phyloP scores from a whole-genome alignment of 1,284 basidiomycete genomes.

The Boletus semigastroideus region DNA sequence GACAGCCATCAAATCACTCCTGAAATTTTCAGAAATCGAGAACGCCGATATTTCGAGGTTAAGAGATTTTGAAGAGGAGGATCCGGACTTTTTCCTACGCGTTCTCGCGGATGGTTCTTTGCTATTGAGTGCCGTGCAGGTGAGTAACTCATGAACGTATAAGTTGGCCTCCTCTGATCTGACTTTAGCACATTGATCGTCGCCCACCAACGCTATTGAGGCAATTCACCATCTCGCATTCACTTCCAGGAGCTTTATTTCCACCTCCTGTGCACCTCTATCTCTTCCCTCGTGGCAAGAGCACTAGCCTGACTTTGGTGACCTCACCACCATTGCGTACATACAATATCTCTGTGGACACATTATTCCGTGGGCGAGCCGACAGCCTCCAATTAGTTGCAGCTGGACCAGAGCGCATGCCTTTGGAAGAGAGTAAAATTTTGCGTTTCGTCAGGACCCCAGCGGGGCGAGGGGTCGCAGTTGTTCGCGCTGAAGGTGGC shows the following conservation, averaged over 20 bases:
- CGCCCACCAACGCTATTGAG: slow-evolving; percentile 83
- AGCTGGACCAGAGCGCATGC: slow-evolving; percentile 38
- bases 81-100: slow-evolving; percentile 78
- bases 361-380: slow-evolving; percentile 59
- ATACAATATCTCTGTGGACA: slow-evolving; percentile 52
- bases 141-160: slow-evolving; percentile 37
- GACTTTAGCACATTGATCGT: slow-evolving; percentile 77
- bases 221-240: slow-evolving; percentile 70
- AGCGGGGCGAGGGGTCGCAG: slow-evolving; percentile 70
- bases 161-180: slow-evolving; percentile 12
- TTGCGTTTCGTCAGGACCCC: slow-evolving; percentile 69
- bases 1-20: slow-evolving; percentile 44
- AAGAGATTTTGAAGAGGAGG: slow-evolving; percentile 62
- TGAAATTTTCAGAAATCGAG: slow-evolving; percentile 32
- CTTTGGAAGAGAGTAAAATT: slow-evolving; percentile 52
- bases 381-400: slow-evolving; percentile 49
- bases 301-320: slow-evolving; percentile 51
- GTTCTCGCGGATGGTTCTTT: slow-evolving; percentile 71
- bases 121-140: slow-evolving; percentile 71
- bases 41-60: slow-evolving; percentile 47
- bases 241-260: slow-evolving; percentile 48
- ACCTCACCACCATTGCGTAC: slow-evolving; percentile 60
- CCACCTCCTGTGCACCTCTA: slow-evolving; percentile 51
- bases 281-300: slow-evolving; percentile 49
- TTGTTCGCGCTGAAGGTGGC: slow-evolving; percentile 55